Evolutionary conservation across 345 rosid genomes (phyloP), one percentile per base, ranked within the genome.

Genomic region (Aethionema arabicum): DNA sequence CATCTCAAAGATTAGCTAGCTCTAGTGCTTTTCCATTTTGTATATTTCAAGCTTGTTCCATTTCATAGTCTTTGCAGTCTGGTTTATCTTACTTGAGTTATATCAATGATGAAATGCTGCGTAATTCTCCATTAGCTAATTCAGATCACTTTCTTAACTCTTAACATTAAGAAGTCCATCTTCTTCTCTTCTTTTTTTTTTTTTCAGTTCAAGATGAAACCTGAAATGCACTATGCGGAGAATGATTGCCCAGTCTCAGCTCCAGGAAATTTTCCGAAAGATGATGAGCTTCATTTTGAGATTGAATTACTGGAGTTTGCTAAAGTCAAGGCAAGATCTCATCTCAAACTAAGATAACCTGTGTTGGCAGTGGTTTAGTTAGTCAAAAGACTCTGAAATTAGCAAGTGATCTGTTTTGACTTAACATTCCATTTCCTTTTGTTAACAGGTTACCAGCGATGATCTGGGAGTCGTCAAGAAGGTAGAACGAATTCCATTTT

Each of bases 201-300:
- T 61, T 74, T 74, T 69, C 82, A 93, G 97, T 85, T 93, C 82
- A 93, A 90, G 76, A 90, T 93, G 91, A 93, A 90, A 83, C 85
- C 95, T 61, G 74, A 80, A 73, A 78, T 87, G 90, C 97, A 93
- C 74, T 93, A 87, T 78, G 90, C 85, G 0, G 99, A 93, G 90
- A 86, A 55, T 7, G 86, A 84, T 40, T 93, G 97, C 69, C 97
- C 97, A 5, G 78, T 93, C 61, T 72, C 82, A 50, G 88, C 76
- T 68, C 81, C 95, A 36, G 73, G 50, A 62, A 74, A 50, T 73
- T 87, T 90, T 61, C 99, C 96, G 6, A 83, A 83, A 79, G 97
- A 90, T 6, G 87, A 85, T 52, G 97, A 93, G 68, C 96, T 93
- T 77, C 99, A 93, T 78, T 93, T 85, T 82, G 99, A 93, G 85